Conservation (phyloP, 2,329 filamentous ascomycete genomes). For the Alternaria infectoria region DNA sequence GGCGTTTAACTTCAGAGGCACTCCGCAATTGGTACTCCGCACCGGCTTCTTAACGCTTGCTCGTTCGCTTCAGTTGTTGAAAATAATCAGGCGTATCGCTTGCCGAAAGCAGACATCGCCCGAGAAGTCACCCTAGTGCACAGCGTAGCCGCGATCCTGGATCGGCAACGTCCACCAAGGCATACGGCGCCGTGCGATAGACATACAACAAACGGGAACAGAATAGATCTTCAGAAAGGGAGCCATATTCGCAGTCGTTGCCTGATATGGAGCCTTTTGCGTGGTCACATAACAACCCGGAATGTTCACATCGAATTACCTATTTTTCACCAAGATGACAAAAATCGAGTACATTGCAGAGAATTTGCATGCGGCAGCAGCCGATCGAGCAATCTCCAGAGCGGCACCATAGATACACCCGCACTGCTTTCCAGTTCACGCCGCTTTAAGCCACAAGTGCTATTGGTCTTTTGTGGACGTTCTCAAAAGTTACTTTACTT, state of each 20-base stretch:
- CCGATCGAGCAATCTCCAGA: conserved; percentile 13
- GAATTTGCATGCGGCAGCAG: conserved; percentile 18
- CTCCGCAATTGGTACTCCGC: conserved; percentile 14
- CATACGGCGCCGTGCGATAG: neutral
- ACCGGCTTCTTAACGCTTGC: conserved; percentile 10
- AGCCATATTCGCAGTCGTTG: conserved; percentile 3
- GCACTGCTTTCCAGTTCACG: neutral
- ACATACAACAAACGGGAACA: conserved; percentile 5
- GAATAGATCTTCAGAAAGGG: neutral
- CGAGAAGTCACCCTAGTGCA: conserved; percentile 4
- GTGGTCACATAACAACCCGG: neutral
- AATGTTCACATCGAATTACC: neutral
- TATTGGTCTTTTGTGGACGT: neutral
- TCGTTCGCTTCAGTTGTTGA: conserved; percentile 11
- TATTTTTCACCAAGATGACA: neutral
- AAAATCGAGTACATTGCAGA: conserved; percentile 3
- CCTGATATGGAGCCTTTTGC: neutral
- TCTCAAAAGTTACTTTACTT: conserved; percentile 12
- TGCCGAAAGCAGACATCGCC: conserved; percentile 6
- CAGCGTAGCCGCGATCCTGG: conserved; percentile 1
- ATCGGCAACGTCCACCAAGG: neutral
- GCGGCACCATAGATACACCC: neutral
- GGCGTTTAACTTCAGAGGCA: conserved; percentile 37
- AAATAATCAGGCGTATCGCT: conserved; percentile 1
- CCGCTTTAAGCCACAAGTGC: conserved; percentile 10